Conservation (phyloP, 768 basidiomycete genomes). For the Lactarius quietus region DNA sequence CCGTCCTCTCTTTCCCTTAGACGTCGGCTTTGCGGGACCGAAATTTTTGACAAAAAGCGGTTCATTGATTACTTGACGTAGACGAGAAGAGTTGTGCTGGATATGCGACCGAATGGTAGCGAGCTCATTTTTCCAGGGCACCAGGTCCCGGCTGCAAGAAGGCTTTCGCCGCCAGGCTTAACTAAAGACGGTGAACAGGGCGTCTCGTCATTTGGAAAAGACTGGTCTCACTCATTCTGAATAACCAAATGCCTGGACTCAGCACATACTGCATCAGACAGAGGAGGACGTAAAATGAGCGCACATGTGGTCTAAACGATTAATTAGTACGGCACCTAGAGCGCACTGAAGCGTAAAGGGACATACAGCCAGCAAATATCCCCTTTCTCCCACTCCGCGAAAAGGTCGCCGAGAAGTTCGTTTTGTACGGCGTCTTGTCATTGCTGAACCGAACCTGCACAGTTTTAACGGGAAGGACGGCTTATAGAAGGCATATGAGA, state of each 20-base stretch:
- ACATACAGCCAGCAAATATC: constrained; percentile 81
- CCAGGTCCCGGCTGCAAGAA: constrained; percentile 81
- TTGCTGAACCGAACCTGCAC: constrained; percentile 81
- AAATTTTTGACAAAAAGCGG: constrained; percentile 75
- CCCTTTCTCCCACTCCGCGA: constrained; percentile 90
- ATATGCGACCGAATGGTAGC: constrained; percentile 75
- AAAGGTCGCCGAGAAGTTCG: constrained; percentile 72
- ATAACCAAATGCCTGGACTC: constrained; percentile 1
- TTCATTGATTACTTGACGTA: constrained; percentile 65
- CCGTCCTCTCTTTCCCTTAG: constrained; percentile 63
- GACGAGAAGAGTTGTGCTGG: constrained; percentile 51
- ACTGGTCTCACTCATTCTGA: constrained; percentile 29
- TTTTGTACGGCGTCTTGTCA: constrained; percentile 96
- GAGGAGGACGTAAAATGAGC: constrained; percentile 26
- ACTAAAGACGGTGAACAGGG: constrained; percentile 40
- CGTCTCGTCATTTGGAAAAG: background rate
- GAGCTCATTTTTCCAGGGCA: constrained; percentile 75
- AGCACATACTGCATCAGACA: background rate
- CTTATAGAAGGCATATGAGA: constrained; percentile 8
- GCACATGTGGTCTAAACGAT: constrained; percentile 57
- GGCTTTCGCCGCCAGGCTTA: constrained; percentile 58
- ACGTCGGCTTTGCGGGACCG: constrained; percentile 60
- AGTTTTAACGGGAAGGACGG: background rate
- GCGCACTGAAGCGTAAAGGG: background rate
- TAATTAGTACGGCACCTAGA: background rate